Evolutionary conservation across 495 filamentous ascomycete species (phyloP).

Genomic region (Aspergillus homomorphus): DNA sequence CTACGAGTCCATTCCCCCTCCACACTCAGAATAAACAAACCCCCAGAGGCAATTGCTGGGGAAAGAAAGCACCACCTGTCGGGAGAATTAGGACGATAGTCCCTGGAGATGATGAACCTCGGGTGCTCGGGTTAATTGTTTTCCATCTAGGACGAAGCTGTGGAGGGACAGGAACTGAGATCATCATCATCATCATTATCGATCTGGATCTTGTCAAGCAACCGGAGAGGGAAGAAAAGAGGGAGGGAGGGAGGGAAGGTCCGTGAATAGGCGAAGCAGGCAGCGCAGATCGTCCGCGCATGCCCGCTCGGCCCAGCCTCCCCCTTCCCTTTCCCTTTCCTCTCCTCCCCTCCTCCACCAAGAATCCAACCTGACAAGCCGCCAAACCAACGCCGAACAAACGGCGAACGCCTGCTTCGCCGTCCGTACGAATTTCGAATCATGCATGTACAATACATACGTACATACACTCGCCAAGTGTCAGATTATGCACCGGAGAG

Average conservation of each 20-base stretch:
- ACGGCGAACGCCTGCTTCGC: background rate
- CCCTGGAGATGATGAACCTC: slow-evolving; percentile 10
- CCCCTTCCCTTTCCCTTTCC: too few species aligned
- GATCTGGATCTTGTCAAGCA: background rate
- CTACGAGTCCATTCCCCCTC: background rate
- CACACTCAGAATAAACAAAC: background rate
- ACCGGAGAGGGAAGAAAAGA: too few species aligned
- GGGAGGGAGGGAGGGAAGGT: too few species aligned
- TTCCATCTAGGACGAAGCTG: background rate
- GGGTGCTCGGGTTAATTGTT: slow-evolving; percentile 24
- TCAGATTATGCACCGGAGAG: background rate
- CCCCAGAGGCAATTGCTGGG: background rate
- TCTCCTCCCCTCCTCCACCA: background rate
- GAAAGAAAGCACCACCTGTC: slow-evolving; percentile 15
- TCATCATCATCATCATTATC: background rate
- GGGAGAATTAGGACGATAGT: slow-evolving; percentile 21
- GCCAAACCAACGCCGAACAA: background rate
- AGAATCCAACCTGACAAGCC: too few species aligned
- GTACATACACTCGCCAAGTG: background rate
- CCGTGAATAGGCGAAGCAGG: slow-evolving; percentile 12
- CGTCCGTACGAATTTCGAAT: background rate
- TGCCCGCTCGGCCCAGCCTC: background rate
- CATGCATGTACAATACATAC: background rate
- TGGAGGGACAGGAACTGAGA: background rate
- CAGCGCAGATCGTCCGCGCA: background rate